Conservation (phyloP, 1,284 basidiomycete species). For the Phellopilus nigrolimitatus region DNA sequence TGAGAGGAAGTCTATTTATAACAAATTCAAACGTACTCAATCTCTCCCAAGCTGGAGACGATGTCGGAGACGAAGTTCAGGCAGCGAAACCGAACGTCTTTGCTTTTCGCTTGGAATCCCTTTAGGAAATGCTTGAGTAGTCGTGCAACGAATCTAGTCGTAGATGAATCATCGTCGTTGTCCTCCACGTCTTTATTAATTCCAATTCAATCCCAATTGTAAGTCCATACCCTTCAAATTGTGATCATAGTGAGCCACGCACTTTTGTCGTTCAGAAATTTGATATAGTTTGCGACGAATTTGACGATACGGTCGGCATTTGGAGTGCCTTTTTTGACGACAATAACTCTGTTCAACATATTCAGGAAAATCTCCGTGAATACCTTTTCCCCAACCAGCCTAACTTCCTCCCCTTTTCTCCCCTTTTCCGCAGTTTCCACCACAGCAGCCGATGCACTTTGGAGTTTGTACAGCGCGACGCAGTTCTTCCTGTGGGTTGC, state of each 20-base stretch:
- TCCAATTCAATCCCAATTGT: too few species aligned
- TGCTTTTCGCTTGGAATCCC: constrained; percentile 89
- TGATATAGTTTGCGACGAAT: constrained; percentile 18
- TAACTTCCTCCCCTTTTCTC: constrained; percentile 7
- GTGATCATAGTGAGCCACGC: too few species aligned
- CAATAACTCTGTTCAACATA: constrained; percentile 19
- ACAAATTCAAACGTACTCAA: constrained; percentile 60
- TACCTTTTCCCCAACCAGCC: constrained; percentile 16
- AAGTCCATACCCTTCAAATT: too few species aligned
- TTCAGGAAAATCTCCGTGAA: constrained; percentile 18
- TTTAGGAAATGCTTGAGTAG: constrained; percentile 77
- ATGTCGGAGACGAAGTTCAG: constrained; percentile 78
- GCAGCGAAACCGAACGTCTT: constrained; percentile 79
- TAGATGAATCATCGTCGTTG: constrained; percentile 60
- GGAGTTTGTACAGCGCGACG: constrained; percentile 19
- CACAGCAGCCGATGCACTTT: constrained; percentile 13
- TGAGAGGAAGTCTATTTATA: background rate
- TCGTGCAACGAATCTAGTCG: constrained; percentile 70
- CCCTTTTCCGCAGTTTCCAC: constrained; percentile 11
- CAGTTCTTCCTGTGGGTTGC: constrained; percentile 22
- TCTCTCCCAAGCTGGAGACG: constrained; percentile 75
- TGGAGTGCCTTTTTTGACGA: constrained; percentile 18
- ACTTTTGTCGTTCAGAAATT: constrained; percentile 19
- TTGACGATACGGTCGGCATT: constrained; percentile 18
- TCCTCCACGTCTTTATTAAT: too few species aligned